These are phyloP conservation scores for Dispira parvispora DNA, from an alignment of 192 early-diverging fungal genomes.

Conservation along the genomic window DNA sequence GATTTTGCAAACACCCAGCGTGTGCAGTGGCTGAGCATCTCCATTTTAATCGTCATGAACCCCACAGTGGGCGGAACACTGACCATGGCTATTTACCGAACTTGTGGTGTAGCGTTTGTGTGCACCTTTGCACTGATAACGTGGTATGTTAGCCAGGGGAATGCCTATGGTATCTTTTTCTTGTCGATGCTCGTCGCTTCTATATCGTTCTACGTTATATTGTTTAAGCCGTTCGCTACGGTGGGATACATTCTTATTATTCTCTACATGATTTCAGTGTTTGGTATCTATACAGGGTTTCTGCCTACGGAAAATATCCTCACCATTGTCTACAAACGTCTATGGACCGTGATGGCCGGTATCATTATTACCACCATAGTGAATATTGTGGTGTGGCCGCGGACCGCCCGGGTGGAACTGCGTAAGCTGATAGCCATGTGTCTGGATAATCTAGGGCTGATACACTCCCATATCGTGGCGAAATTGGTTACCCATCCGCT, in stretches of 20 bases:
- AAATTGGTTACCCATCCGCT: not conserved
- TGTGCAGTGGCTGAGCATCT: not conserved
- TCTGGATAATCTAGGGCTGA: not conserved
- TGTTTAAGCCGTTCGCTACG: not conserved
- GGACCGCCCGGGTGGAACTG: conserved; percentile 7
- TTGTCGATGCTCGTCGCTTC: not conserved
- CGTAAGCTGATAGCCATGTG: not conserved
- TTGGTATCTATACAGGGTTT: not conserved
- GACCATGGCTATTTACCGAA: conserved; percentile 2
- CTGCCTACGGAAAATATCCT: not conserved
- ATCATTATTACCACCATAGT: not conserved
- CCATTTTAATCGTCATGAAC: conserved; percentile 1
- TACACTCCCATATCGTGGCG: not conserved
- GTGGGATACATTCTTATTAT: not conserved
- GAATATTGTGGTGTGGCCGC: conserved; percentile 4
- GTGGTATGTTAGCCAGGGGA: not conserved
- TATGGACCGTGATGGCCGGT: not conserved
- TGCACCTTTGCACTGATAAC: not conserved
- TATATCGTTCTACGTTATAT: not conserved
- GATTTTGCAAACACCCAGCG: not conserved
- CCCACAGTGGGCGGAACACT: conserved; percentile 3
- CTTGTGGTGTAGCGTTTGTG: not conserved
- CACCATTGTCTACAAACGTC: conserved; percentile 8
- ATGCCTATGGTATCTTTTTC: not conserved
- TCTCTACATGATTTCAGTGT: not conserved